Evolutionary conservation across 192 early-diverging fungal genomes (phyloP).

Genomic region (Rhizophagus clarus): DNA sequence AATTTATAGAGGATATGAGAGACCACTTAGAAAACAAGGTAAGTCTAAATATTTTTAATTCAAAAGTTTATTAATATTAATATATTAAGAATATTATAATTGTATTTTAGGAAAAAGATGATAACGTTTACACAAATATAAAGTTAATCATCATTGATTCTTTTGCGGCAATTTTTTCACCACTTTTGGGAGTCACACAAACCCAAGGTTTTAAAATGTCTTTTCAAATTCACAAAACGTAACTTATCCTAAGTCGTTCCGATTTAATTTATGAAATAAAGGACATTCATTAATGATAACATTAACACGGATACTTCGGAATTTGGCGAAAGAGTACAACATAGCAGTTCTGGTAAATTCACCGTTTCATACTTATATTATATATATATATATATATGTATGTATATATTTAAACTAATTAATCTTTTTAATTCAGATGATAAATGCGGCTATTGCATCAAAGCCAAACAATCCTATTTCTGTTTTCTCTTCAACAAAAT

Average conservation of each 20-base stretch:
- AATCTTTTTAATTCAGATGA: background rate
- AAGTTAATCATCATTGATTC: conserved; percentile 26
- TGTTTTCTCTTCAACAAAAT: conserved; percentile 22
- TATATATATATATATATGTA: no score
- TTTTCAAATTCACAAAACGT: background rate
- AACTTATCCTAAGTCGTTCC: background rate
- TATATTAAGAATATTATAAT: background rate
- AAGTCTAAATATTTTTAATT: background rate
- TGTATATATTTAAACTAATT: no score
- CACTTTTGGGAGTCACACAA: background rate
- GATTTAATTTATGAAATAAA: background rate
- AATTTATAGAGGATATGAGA: background rate
- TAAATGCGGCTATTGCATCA: background rate
- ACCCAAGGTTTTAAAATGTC: background rate
- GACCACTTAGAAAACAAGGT: background rate
- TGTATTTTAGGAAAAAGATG: background rate
- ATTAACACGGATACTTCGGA: conserved; percentile 21
- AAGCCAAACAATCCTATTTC: conserved; percentile 2
- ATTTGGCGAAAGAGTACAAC: conserved; percentile 10
- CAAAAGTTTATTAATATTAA: background rate
- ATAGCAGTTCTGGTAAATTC: conserved; percentile 16
- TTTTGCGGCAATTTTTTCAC: background rate
- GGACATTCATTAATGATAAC: conserved; percentile 24
- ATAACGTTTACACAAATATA: background rate
- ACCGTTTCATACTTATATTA: no score